Evolutionary conservation across 768 basidiomycete species (phyloP), one percentile per base, ranked within the genome.

Genomic region (Lentinula detonsa): DNA sequence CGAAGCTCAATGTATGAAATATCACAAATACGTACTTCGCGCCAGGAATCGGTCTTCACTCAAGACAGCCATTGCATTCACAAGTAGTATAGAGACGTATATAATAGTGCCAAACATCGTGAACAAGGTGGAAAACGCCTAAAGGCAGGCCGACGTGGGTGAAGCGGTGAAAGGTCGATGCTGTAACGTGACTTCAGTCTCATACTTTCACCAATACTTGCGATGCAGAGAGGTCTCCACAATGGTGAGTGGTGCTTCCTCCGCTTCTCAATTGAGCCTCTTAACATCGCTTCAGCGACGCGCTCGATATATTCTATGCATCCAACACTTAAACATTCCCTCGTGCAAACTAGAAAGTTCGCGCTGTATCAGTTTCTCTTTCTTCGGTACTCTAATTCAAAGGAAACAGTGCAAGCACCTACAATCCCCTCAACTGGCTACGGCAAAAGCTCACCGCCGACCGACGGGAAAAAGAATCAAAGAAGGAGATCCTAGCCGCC

Each of bases 41-140:
- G 94, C 90, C 59, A 99, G 86, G 75, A 99, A 99, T 6, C 96
- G 85, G 67, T 99, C 96, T 74, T 99, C 96, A 68, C 87, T 96
- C 63, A 99, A 81, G 61, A 99, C 88, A 7, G 96, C 96, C 72
- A 98, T 85, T 49, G 95, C 93, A 73, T 99, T 98, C 67, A 95
- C 85, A 70, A 98, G 78, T 46, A 99, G 85, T 23, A 99, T 80
- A 28, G 85, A 78, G 60, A 94, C 88, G 78, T 97, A 93, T 66
- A 98, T 75, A 65, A 97, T 82, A 15, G 83, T 83, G 43, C 90
- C 91, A 49, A 92, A 74, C 61, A 80, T 60, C 33, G 34, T 59
- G 33, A 49, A 13, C 18, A 13, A 18, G 16, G 11, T 8, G 31
- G 34, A 40, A 39, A 8, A 34, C 31, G 50, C 11, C 50, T 13